Evolutionary conservation across 2,329 filamentous ascomycete genomes (phyloP), one percentile per base, ranked within the genome.

Genomic region (Cordyceps farinosa): DNA sequence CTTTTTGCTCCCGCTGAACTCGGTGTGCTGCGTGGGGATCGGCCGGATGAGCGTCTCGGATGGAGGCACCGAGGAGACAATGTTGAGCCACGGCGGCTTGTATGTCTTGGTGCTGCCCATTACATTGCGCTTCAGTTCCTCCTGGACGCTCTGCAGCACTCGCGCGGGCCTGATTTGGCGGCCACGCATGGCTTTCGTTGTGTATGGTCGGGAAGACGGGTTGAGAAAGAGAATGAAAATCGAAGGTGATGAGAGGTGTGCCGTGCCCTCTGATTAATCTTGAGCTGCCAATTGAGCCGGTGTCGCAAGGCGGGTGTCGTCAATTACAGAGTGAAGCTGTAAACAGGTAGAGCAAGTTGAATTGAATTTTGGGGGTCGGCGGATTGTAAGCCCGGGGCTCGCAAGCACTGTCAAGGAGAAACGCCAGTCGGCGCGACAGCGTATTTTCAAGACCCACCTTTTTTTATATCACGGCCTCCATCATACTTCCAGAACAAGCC

Each of bases 31-130:
- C 17, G 78, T 72, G 2, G 84, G 79, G 61, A 83, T 74, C 6
- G 81, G 80, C 62, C 87, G 81, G 32, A 82, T 82, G 65, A 86
- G 73, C 47, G 82, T 80, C 73, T 88, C 85, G 68, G 83, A 74
- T 4, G 87, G 87, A 42, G 86, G 85, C 44, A 85, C 80, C 13
- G 75, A 72, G 68, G 80, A 76, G 67, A 87, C 73, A 36, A 81
- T 80, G 10, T 78, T 72, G 65, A 81, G 80, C 84, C 84, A 87
- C 60, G 80, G 74, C 59, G 77, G 76, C 53, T 71, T 72, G 70
- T 73, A 70, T 59, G 70, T 70, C 22, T 38, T 70, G 65, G 75
- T 68, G 64, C 67, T 68, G 40, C 70, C 66, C 59, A 80, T 73
- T 66, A 79, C 71, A 56, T 70, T 73, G 66, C 78, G 75, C 69